phyloP scores from a whole-genome alignment of 2,329 filamentous ascomycete genomes.

The Ceratocystis eucalypticola region DNA sequence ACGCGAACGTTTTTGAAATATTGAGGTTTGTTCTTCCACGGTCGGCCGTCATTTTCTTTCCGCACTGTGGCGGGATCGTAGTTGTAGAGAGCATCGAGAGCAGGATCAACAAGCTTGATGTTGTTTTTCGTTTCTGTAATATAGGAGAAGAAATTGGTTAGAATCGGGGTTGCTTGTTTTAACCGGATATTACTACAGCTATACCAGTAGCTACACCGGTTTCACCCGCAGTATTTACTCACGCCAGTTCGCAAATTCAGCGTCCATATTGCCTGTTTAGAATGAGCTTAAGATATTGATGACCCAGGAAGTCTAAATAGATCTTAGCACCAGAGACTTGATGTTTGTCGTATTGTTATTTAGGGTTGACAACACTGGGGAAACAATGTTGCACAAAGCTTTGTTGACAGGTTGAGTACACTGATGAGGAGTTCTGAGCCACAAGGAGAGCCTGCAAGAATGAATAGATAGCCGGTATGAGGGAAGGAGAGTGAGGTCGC shows the following conservation, averaged over 20 bases:
- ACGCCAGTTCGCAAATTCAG: slow-evolving; percentile 1
- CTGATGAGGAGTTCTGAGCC: too few relatives aligned
- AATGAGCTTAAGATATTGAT: not conserved
- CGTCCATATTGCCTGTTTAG: not conserved
- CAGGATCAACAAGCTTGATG: slow-evolving; percentile 67
- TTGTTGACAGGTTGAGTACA: too few relatives aligned
- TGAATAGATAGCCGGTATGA: too few relatives aligned
- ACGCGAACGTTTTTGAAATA: slow-evolving; percentile 93
- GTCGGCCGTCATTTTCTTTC: slow-evolving; percentile 53
- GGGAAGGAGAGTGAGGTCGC: too few relatives aligned
- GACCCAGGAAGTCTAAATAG: not conserved
- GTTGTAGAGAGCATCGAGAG: slow-evolving; percentile 80
- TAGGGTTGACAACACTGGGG: too few relatives aligned
- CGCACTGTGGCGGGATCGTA: slow-evolving; percentile 44
- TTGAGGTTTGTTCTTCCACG: slow-evolving; percentile 66
- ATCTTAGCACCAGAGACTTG: too few relatives aligned
- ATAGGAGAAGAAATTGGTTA: not conserved
- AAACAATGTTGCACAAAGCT: too few relatives aligned
- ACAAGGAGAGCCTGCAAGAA: too few relatives aligned
- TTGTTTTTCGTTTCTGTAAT: slow-evolving; percentile 72
- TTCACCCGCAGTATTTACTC: not conserved
- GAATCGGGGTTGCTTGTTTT: not conserved
- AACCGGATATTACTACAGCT: not conserved
- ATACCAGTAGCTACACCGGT: not conserved
- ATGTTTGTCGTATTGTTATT: too few relatives aligned